Conservation (phyloP, 2,329 filamentous ascomycete species). For the Davidsoniella eucalypti region DNA sequence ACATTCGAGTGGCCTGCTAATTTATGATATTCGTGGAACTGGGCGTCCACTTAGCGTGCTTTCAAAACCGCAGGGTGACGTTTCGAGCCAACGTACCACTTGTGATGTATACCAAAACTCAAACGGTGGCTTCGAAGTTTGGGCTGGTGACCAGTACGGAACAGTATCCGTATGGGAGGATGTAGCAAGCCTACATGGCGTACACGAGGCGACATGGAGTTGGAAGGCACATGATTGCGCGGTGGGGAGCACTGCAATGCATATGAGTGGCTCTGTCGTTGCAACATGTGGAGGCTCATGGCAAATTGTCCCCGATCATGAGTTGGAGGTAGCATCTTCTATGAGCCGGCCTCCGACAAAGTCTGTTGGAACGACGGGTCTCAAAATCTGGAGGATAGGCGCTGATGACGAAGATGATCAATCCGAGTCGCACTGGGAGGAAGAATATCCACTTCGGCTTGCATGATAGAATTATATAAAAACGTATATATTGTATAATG, state of each 20-base stretch:
- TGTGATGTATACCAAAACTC: conserved; percentile 36
- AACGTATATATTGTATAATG: no score
- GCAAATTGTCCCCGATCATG: conserved; percentile 19
- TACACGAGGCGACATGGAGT: conserved; percentile 29
- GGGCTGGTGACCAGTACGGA: conserved; percentile 41
- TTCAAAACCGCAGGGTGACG: conserved; percentile 2
- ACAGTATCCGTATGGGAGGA: conserved; percentile 41
- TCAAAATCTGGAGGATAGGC: conserved; percentile 11
- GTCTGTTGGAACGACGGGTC: conserved; percentile 2
- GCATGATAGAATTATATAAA: no score
- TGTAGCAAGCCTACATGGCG: conserved; percentile 32
- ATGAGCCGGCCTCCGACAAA: background rate
- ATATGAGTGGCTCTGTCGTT: conserved; percentile 36
- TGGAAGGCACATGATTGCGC: conserved; percentile 32
- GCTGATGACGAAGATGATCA: background rate
- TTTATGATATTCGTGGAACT: conserved; percentile 47
- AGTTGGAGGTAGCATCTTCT: background rate
- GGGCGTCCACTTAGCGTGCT: conserved; percentile 36
- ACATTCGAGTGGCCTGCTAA: conserved; percentile 34
- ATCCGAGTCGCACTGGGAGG: background rate
- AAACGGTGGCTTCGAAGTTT: conserved; percentile 36
- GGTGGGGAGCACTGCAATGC: conserved; percentile 33
- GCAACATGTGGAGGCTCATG: conserved; percentile 42
- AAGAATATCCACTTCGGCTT: background rate
- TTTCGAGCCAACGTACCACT: conserved; percentile 29